Base-by-base conservation (phyloP, 257 asterid species). In the Fraxinus quadrangulata region DNA sequence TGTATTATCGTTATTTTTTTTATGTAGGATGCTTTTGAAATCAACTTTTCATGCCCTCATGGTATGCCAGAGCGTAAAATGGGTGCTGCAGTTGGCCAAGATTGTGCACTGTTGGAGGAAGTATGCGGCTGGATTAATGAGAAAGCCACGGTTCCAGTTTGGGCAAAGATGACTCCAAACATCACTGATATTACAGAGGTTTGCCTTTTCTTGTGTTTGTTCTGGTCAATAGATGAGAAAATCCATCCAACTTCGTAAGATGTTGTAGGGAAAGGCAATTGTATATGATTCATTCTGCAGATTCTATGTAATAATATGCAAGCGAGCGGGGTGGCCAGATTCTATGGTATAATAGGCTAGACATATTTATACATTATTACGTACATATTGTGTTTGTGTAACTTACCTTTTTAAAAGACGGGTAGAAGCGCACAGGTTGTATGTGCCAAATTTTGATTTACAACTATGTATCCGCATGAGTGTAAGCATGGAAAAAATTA, bases 61-160 rank as follows among this genome's bases (percentile, higher is more conserved):
- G 99, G 99, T 74, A 94, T 94, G 99, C 99, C 99, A 0, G 99
- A 94, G 86, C 92, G 99, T 39, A 90, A 85, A 81, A 94, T 94
- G 99, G 99, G 99, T 71, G 99, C 99, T 79, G 99, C 99, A 0
- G 96, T 92, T 80, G 99, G 99, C 40, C 99, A 94, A 86, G 97
- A 94, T 78, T 94, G 99, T 83, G 94, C 79, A 0, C 84, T 94
- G 80, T 77, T 94, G 85, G 99, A 91, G 84, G 99, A 94, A 81
- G 92, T 94, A 30, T 89, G 96, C 70, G 96, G 94, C 66, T 94
- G 99, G 99, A 85, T 94, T 66, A 94, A 92, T 82, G 97, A 85
- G 10, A 89, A 90, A 82, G 97, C 99, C 47, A 90, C 94, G 0
- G 92, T 94, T 66, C 97, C 99, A 10, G 97, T 94, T 79, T 94